Conservation (phyloP, 768 basidiomycete species). For the Naematelia aurantialba region DNA sequence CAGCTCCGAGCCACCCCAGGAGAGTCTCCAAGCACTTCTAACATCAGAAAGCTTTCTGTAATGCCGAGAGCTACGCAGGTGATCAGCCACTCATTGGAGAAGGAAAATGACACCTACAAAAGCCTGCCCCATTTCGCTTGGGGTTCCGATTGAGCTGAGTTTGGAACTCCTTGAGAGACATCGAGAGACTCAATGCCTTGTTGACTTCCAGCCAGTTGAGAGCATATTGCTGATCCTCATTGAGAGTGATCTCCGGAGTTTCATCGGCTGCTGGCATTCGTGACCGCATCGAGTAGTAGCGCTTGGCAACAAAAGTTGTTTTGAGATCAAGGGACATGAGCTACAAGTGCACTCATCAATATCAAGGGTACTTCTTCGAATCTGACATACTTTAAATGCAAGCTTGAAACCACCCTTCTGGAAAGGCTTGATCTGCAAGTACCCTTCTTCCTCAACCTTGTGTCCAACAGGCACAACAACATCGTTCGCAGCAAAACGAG, state of each 20-base stretch:
- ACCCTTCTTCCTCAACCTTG: no score
- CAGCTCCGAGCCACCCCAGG: background rate
- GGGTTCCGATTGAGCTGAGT: no score
- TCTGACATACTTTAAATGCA: no score
- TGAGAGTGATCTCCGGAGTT: background rate
- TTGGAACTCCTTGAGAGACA: background rate
- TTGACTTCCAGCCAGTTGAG: slow-evolving; percentile 1
- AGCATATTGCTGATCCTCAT: background rate
- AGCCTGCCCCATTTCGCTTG: no score
- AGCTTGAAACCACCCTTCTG: no score
- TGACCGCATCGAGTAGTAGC: background rate
- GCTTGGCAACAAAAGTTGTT: background rate
- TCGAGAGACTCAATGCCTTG: background rate
- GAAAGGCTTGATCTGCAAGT: no score
- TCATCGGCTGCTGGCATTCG: background rate
- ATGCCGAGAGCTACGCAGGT: background rate
- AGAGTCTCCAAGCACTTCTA: background rate
- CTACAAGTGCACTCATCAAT: no score
- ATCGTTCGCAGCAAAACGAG: no score
- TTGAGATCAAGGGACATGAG: no score
- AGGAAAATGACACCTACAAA: no score
- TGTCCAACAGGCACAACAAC: no score
- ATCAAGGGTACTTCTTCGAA: no score
- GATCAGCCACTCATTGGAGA: background rate
- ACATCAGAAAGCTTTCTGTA: background rate